Conservation (phyloP, 2,329 filamentous ascomycete genomes). For the Myriosclerotinia scirpicola region DNA sequence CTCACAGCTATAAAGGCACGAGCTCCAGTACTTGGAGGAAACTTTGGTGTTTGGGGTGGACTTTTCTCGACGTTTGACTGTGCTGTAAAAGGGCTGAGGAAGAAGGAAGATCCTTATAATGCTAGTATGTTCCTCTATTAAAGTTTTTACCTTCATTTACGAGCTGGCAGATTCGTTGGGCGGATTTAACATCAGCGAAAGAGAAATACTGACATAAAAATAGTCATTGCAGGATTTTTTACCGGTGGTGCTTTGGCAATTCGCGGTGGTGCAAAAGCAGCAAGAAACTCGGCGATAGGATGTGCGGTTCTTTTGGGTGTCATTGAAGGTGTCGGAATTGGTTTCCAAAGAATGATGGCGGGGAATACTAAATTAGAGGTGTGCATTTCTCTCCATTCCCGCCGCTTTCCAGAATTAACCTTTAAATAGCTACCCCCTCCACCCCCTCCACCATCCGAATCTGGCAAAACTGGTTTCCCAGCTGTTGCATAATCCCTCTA, state of each 20-base stretch:
- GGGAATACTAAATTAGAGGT: constrained; percentile 83
- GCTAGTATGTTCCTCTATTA: constrained; percentile 56
- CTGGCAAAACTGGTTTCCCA: constrained; percentile 37
- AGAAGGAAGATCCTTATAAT: constrained; percentile 98
- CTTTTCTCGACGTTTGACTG: constrained; percentile 96
- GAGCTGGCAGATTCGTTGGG: background rate
- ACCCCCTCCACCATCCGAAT: constrained; percentile 39
- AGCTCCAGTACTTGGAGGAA: constrained; percentile 92
- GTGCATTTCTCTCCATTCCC: constrained; percentile 30
- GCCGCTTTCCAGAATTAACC: constrained; percentile 22
- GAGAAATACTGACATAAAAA: constrained; percentile 25
- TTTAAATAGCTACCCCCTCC: constrained; percentile 35
- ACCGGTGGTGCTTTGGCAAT: constrained; percentile 91
- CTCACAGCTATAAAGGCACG: constrained; percentile 97
- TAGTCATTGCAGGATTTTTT: constrained; percentile 90
- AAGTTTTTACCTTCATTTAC: background rate
- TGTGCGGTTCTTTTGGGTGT: constrained; percentile 92
- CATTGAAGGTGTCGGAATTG: constrained; percentile 96
- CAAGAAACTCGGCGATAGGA: constrained; percentile 92
- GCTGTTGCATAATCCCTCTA: constrained; percentile 34
- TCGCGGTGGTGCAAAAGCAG: constrained; percentile 86
- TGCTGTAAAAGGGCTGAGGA: constrained; percentile 86
- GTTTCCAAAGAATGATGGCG: constrained; percentile 91
- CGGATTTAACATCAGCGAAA: background rate
- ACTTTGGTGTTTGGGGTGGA: constrained; percentile 97